Conservation (phyloP, 768 basidiomycete genomes). For the Trametes sanguinea region DNA sequence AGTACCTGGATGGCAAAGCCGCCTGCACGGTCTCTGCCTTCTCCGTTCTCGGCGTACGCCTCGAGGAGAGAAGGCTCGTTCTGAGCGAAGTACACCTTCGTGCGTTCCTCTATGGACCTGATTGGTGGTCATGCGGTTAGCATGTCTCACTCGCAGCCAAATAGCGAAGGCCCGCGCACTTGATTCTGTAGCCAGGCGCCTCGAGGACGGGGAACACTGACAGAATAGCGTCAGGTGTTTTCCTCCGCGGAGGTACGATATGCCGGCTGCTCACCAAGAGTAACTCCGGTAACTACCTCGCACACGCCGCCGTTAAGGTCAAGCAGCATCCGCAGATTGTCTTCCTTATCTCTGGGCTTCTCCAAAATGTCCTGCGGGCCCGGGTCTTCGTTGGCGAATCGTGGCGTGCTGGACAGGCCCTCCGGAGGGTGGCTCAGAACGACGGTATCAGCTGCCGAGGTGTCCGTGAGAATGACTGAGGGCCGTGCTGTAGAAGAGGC, state of each 20-base stretch:
- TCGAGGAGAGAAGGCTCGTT: conserved; percentile 57
- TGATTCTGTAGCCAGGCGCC: conserved; percentile 74
- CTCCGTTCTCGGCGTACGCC: conserved; percentile 83
- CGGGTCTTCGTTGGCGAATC: conserved; percentile 52
- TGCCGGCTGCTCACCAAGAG: conserved; percentile 53
- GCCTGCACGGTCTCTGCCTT: conserved; percentile 87
- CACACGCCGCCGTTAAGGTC: conserved; percentile 86
- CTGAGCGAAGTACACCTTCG: conserved; percentile 76
- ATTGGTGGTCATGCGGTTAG: neutral
- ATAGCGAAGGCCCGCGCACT: conserved; percentile 42
- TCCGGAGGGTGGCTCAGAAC: conserved; percentile 81
- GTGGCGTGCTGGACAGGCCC: conserved; percentile 52
- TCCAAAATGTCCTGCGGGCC: conserved; percentile 78
- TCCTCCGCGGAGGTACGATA: neutral
- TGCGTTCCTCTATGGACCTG: conserved; percentile 82
- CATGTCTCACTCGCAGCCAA: neutral
- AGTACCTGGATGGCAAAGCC: conserved; percentile 91
- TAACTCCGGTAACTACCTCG: conserved; percentile 91
- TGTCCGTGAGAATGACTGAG: neutral
- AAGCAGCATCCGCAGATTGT: conserved; percentile 84
- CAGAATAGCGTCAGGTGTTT: neutral
- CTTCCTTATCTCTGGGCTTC: conserved; percentile 78
- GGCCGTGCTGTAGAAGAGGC: neutral
- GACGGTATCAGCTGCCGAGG: conserved; percentile 81
- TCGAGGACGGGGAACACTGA: conserved; percentile 76